Conservation (phyloP, 805 yeast genomes). For the Kazachstania bromeliacearum region DNA sequence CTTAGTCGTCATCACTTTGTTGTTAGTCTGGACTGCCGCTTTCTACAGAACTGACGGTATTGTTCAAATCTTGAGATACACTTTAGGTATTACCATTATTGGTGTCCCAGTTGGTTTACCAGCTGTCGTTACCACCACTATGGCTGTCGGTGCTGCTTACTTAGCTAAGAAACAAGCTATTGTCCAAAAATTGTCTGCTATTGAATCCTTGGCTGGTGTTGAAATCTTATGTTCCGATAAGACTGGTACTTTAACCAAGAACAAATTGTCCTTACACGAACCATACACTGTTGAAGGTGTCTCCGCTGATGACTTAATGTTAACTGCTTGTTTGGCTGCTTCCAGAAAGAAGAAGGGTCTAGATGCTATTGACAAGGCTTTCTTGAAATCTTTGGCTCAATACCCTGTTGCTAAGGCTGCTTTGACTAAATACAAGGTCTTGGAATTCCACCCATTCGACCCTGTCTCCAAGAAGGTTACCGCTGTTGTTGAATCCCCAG, state of each 20-base stretch:
- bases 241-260: conserved; percentile 96
- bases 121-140: conserved; percentile 95
- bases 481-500: conserved; percentile 91
- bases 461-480: conserved; percentile 96
- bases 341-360: conserved; percentile 97
- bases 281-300: conserved; percentile 98
- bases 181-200: conserved; percentile 93
- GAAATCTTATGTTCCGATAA: conserved; percentile 96
- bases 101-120: conserved; percentile 99
- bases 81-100: conserved; percentile 89
- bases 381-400: conserved; percentile 76
- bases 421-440: conserved; percentile 85
- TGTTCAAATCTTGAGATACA: conserved; percentile 82
- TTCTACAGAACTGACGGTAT: conserved; percentile 87
- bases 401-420: conserved; percentile 93
- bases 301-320: conserved; percentile 90
- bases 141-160: conserved; percentile 99
- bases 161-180: conserved; percentile 94
- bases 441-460: conserved; percentile 95
- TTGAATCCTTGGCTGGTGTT: conserved; percentile 95
- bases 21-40: conserved; percentile 86
- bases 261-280: conserved; percentile 90
- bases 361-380: conserved; percentile 95
- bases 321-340: conserved; percentile 96
- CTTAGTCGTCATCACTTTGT: conserved; percentile 75